These are phyloP conservation scores for Didymella glomerata DNA, from an alignment of 2,329 filamentous ascomycete genomes.

Conservation along the genomic window DNA sequence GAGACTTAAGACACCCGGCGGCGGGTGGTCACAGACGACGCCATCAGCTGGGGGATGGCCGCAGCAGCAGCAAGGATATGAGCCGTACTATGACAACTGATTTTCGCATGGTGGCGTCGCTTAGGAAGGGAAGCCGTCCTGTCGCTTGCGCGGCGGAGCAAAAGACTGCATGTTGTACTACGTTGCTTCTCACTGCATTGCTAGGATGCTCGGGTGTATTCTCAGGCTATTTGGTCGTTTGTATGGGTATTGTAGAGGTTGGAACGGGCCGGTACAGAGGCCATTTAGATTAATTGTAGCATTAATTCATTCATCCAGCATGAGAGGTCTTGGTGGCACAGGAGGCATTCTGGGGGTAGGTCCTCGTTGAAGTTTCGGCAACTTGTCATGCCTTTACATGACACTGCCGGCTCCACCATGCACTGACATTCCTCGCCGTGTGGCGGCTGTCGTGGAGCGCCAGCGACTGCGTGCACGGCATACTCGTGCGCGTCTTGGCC, in stretches of 20 bases:
- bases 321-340: background rate
- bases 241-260: slow-evolving; percentile 24
- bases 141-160: slow-evolving; percentile 32
- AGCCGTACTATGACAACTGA: slow-evolving; percentile 53
- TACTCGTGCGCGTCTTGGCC: slow-evolving; percentile 22
- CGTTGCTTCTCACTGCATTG: slow-evolving; percentile 41
- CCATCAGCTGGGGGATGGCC: slow-evolving; percentile 48
- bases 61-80: slow-evolving; percentile 46
- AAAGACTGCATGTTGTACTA: slow-evolving; percentile 43
- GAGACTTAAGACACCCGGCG: slow-evolving; percentile 51
- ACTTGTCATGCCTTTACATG: slow-evolving; percentile 19
- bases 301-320: slow-evolving; percentile 18
- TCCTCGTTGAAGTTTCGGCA: slow-evolving; percentile 1
- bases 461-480: slow-evolving; percentile 29
- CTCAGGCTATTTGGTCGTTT: slow-evolving; percentile 13
- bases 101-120: slow-evolving; percentile 42
- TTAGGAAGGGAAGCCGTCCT: slow-evolving; percentile 33
- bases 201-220: slow-evolving; percentile 26
- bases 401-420: slow-evolving; percentile 19
- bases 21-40: slow-evolving; percentile 49
- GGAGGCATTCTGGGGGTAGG: background rate
- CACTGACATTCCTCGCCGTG: slow-evolving; percentile 14
- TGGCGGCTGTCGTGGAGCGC: slow-evolving; percentile 37
- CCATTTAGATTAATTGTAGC: slow-evolving; percentile 22
- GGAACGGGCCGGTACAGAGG: slow-evolving; percentile 17